Percentiles rank a stretch among this genome's conserved stretches.
phyloP scores from a whole-genome alignment of 805 yeast genomes.

The Pichia rugopelliculosa region DNA sequence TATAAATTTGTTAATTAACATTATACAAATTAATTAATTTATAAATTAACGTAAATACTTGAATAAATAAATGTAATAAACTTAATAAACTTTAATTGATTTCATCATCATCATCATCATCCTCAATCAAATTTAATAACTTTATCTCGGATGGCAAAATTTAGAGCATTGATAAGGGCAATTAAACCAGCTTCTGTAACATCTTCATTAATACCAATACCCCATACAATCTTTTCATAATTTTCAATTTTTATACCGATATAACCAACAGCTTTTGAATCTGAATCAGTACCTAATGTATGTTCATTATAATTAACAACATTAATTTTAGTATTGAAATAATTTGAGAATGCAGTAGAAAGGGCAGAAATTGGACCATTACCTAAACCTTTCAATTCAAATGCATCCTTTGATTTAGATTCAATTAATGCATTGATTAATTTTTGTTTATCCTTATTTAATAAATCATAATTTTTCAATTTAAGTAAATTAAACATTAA shows the following conservation, averaged over 20 bases:
- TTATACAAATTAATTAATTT: too few relatives aligned
- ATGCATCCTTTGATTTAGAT: slow-evolving; percentile 26
- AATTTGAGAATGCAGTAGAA: slow-evolving; percentile 48
- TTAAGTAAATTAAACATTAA: slow-evolving; percentile 17
- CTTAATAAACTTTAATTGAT: too few relatives aligned
- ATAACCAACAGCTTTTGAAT: slow-evolving; percentile 71
- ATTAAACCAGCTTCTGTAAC: slow-evolving; percentile 48
- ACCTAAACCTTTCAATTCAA: slow-evolving; percentile 50
- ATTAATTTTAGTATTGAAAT: slow-evolving; percentile 43
- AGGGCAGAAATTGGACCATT: slow-evolving; percentile 82
- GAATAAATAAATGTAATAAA: too few relatives aligned
- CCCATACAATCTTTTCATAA: slow-evolving; percentile 34
- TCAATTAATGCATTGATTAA: slow-evolving; percentile 42
- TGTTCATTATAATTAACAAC: slow-evolving; percentile 74
- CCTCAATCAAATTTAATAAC: slow-evolving; percentile 14
- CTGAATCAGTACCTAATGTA: slow-evolving; percentile 67
- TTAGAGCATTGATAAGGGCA: slow-evolving; percentile 42
- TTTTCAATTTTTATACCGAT: slow-evolving; percentile 24
- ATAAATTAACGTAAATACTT: too few relatives aligned
- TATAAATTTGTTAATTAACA: too few relatives aligned
- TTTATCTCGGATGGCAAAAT: slow-evolving; percentile 23
- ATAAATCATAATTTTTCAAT: slow-evolving; percentile 22
- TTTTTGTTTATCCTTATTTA: slow-evolving; percentile 33
- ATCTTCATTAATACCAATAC: slow-evolving; percentile 52
- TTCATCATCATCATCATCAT: too few relatives aligned